These are phyloP conservation scores for Fusarium sublunatum DNA, from an alignment of 2,329 filamentous ascomycete species.

Conservation along the genomic window DNA sequence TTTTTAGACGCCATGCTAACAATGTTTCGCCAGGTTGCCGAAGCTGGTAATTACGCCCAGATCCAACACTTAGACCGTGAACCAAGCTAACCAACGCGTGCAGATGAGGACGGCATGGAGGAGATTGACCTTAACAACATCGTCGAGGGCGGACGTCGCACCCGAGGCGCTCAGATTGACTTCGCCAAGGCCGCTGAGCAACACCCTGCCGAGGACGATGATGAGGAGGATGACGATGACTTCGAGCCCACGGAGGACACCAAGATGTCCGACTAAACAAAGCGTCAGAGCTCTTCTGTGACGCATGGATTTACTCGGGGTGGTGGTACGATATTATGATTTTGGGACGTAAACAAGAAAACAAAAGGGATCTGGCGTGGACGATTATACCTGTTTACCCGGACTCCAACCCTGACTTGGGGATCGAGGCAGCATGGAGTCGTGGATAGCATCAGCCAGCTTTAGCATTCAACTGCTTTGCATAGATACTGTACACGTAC, in stretches of 20 bases:
- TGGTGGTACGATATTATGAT: slow-evolving; percentile 40
- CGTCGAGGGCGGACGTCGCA: slow-evolving; percentile 80
- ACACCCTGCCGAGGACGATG: slow-evolving; percentile 78
- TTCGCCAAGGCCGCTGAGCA: slow-evolving; percentile 90
- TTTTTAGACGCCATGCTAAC: slow-evolving; percentile 41
- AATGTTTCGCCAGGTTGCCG: slow-evolving; percentile 41
- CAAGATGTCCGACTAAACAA: slow-evolving; percentile 67
- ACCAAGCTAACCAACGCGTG: slow-evolving; percentile 51
- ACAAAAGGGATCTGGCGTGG: slow-evolving; percentile 31
- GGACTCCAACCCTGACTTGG: slow-evolving; percentile 10
- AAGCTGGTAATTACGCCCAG: slow-evolving; percentile 45
- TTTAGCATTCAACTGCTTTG: slow-evolving; percentile 36
- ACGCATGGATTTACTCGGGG: slow-evolving; percentile 8
- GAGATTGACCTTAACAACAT: slow-evolving; percentile 94
- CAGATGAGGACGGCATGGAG: slow-evolving; percentile 85
- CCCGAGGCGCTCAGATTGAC: slow-evolving; percentile 91
- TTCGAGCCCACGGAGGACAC: slow-evolving; percentile 75
- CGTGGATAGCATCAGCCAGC: slow-evolving; percentile 35
- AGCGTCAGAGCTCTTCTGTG: background rate
- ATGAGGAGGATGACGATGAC: slow-evolving; percentile 82
- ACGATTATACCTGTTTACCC: slow-evolving; percentile 37
- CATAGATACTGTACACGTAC: slow-evolving; percentile 32
- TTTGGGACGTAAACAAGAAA: slow-evolving; percentile 31
- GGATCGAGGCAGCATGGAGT: slow-evolving; percentile 37
- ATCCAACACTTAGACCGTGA: slow-evolving; percentile 14